Percentiles rank a stretch among this genome's conserved stretches.
Evolutionary conservation across 225 moss, liverwort and hornwort species (phyloP).

Genomic region (Rhytidiadelphus loreus): DNA sequence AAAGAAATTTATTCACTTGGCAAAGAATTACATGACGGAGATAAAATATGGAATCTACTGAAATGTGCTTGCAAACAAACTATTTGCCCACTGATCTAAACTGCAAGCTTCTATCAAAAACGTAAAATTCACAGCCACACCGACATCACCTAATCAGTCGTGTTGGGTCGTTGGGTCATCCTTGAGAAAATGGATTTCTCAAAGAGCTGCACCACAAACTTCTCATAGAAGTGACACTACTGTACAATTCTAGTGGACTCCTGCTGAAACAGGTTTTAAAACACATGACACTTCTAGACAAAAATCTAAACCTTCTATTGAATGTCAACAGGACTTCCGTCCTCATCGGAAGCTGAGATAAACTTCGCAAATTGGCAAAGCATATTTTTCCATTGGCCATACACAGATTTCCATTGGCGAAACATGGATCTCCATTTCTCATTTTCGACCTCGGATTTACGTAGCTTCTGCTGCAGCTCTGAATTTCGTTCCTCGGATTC

Average conservation of each 20-base stretch:
- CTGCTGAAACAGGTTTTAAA: not conserved
- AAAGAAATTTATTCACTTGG: no score
- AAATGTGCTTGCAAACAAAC: not conserved
- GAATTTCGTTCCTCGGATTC: not conserved
- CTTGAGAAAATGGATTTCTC: not conserved
- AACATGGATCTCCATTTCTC: not conserved
- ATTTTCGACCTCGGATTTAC: not conserved
- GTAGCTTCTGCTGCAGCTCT: not conserved
- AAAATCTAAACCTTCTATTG: no score
- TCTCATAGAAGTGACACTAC: not conserved
- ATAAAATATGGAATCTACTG: not conserved
- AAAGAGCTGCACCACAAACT: not conserved
- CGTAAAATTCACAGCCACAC: not conserved
- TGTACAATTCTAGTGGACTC: not conserved
- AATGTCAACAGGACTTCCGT: not conserved
- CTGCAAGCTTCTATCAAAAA: not conserved
- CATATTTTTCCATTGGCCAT: no score
- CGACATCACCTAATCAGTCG: not conserved
- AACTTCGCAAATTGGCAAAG: not conserved
- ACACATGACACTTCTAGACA: accelerated
- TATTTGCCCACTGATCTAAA: not conserved
- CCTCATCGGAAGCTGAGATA: not conserved
- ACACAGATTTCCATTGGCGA: no score
- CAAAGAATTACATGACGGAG: not conserved
- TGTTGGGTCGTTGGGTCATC: not conserved